Evolutionary conservation across 306 rosid genomes (phyloP).

Genomic region (Trichosanthes cucumerina): DNA sequence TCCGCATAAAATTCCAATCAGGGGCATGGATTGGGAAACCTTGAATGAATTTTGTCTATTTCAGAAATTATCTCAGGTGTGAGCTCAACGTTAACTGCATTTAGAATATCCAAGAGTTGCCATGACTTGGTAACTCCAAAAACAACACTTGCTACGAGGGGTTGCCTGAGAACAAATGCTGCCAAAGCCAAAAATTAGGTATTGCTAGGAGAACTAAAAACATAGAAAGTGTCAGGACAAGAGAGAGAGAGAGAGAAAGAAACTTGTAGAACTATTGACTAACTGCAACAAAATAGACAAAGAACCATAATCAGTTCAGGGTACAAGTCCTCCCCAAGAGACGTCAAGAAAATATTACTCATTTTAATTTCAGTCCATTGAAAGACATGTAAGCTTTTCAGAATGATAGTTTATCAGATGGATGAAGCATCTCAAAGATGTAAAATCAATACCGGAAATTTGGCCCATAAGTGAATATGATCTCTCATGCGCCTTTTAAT

Average conservation of each 20-base stretch:
- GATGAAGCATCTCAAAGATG: no score
- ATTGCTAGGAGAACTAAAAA: not conserved
- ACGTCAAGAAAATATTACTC: no score
- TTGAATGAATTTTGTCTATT: constrained; percentile 54
- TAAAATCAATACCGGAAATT: no score
- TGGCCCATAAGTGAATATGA: no score
- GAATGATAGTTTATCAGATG: no score
- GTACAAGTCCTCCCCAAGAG: no score
- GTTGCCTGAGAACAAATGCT: constrained; percentile 87
- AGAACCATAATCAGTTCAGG: no score
- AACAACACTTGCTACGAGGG: constrained; percentile 72
- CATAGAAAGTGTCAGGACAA: not conserved
- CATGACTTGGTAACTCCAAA: constrained; percentile 77
- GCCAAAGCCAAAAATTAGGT: constrained; percentile 16
- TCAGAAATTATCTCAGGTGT: constrained; percentile 40
- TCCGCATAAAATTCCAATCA: constrained; percentile 19
- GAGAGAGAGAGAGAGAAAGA: not conserved
- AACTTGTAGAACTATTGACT: not conserved
- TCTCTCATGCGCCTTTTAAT: not conserved
- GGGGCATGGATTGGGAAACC: constrained; percentile 81
- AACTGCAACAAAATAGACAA: not conserved
- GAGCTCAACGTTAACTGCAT: constrained; percentile 52
- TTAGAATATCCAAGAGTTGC: constrained; percentile 61
- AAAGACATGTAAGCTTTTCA: no score
- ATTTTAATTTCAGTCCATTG: no score